A percentile compares a stretch with the other conserved stretches of the same genome.
Evolutionary conservation across 768 basidiomycete genomes (phyloP).

Genomic region (Pisolithus marmoratus): DNA sequence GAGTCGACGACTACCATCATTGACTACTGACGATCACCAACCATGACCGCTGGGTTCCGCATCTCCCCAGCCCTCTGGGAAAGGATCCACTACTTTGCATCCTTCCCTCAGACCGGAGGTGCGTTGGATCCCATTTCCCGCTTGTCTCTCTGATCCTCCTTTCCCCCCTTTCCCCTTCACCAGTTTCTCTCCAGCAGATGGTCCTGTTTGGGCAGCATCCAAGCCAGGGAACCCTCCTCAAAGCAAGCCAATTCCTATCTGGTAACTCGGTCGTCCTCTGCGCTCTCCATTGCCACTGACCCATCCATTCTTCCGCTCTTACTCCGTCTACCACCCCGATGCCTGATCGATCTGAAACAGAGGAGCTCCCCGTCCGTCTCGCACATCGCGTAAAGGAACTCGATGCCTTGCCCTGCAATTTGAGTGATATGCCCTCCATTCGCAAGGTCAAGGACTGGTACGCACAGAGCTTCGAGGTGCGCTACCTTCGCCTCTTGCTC

Average conservation of each 20-base stretch:
- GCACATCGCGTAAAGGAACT: constrained; percentile 96
- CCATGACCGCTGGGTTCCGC: constrained; percentile 48
- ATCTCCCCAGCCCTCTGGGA: constrained; percentile 82
- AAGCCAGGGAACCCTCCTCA: constrained; percentile 88
- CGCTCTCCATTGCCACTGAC: not conserved
- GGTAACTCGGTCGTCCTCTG: constrained; percentile 39
- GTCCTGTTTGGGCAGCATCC: constrained; percentile 96
- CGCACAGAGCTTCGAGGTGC: constrained; percentile 94
- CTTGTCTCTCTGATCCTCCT: not conserved
- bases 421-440: constrained; percentile 88
- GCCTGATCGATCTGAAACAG: constrained; percentile 28
- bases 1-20: no score
- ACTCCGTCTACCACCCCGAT: not conserved
- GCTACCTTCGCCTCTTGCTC: constrained; percentile 19
- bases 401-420: constrained; percentile 86
- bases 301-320: not conserved
- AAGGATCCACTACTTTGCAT: constrained; percentile 85
- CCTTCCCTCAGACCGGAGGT: constrained; percentile 92
- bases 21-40: not conserved
- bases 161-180: not conserved
- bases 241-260: constrained; percentile 82
- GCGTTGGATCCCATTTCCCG: constrained; percentile 20
- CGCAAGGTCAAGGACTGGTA: constrained; percentile 98
- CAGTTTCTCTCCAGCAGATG: constrained; percentile 97
- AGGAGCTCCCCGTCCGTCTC: constrained; percentile 91